Conservation (phyloP, 2,329 filamentous ascomycete genomes). For the Trichoderma oligosporum region DNA sequence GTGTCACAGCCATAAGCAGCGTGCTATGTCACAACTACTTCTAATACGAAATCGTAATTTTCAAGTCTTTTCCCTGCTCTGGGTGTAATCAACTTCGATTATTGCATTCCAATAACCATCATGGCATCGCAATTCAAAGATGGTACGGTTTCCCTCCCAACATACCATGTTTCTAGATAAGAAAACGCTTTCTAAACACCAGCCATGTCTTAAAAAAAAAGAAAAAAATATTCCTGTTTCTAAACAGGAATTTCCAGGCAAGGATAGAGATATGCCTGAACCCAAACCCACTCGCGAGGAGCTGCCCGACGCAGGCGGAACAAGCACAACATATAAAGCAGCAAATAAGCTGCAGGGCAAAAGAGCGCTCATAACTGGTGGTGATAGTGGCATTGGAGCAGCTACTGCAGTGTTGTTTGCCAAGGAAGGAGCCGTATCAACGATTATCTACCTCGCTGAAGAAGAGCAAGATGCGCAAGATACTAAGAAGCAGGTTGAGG, state of each 20-base stretch:
- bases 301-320: conserved; percentile 64
- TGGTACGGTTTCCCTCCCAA: background rate
- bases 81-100: background rate
- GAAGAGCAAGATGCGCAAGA: conserved; percentile 54
- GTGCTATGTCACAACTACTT: background rate
- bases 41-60: too few species aligned
- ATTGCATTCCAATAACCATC: background rate
- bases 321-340: conserved; percentile 32
- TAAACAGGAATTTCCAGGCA: conserved; percentile 31
- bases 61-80: background rate
- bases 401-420: conserved; percentile 54
- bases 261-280: conserved; percentile 29
- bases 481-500: conserved; percentile 50
- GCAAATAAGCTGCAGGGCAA: conserved; percentile 9
- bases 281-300: conserved; percentile 57
- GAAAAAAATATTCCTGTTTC: conserved; percentile 26
- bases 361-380: conserved; percentile 44
- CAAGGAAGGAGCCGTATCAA: conserved; percentile 54
- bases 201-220: too few species aligned
- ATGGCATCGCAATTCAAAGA: conserved; percentile 5
- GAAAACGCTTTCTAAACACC: too few species aligned
- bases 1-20: background rate
- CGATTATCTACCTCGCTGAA: conserved; percentile 52
- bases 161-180: too few species aligned
- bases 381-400: conserved; percentile 57